Evolutionary conservation across 2,329 filamentous ascomycete genomes (phyloP), one percentile per base, ranked within the genome.

Genomic region (Ilyonectria mors-panacis): DNA sequence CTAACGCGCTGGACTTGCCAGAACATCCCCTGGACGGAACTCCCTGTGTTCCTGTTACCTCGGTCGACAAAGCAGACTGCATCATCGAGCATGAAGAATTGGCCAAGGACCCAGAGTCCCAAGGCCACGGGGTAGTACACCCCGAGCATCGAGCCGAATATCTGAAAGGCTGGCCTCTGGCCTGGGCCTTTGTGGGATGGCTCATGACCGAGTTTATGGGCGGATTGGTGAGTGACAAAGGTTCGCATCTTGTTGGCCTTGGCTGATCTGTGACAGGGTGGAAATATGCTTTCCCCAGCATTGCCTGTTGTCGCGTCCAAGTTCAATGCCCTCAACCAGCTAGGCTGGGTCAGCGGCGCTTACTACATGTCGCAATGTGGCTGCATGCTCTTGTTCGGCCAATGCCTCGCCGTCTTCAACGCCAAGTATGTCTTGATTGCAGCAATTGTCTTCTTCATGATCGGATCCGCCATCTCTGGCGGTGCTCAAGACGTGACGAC

Each of bases 351-450:
- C 44, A 45, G 56, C 19, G 56, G 56, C 12, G 56, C 56, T 13
- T 59, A 48, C 28, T 59, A 48, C 56, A 59, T 59, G 56, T 21
- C 56, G 5, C 56, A 59, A 6, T 59, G 56, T 30, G 56, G 44
- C 6, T 59, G 56, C 44, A 59, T 59, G 56, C 56, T 59, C 12
- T 44, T 48, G 28, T 59, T 59, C 15, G 44, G 56, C 44, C 56
- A 48, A 19, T 59, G 42, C 21, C 28, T 59, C 3, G 56, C 56
- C 44, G 26, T 48, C 3, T 59, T 59, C 56, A 48, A 59, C 44
- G 44, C 56, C 19, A 59, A 59, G 23, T 37, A 59, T 13, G 44
- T 59, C 19, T 51, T 47, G 5, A 42, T 42, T 42, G 15, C 17
- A n/a, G 17, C 39, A 15, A 42, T 42, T 8, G 39, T 42, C 39